Percentiles rank a stretch among this genome's conserved stretches.
These are phyloP conservation scores for Raphanus raphanistrum DNA, from an alignment of 345 rosid genomes.

Conservation along the genomic window DNA sequence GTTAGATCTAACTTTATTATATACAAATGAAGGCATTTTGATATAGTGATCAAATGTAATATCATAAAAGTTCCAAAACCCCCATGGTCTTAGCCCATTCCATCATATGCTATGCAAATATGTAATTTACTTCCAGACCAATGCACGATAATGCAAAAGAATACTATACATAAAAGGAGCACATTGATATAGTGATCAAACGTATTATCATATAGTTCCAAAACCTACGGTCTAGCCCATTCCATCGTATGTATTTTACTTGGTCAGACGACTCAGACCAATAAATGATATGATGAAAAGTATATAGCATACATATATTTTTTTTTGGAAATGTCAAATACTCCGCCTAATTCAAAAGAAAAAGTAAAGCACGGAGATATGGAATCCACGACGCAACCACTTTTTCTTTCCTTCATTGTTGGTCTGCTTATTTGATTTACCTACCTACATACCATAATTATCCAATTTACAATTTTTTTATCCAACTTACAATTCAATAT, in stretches of 20 bases:
- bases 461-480: no score
- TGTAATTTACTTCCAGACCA: neutral
- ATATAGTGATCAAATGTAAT: neutral
- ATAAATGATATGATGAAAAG: neutral
- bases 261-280: slow-evolving; percentile 8
- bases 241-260: neutral
- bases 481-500: neutral
- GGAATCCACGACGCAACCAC: slow-evolving; percentile 29
- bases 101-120: neutral
- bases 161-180: neutral
- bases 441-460: neutral
- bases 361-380: slow-evolving; percentile 12
- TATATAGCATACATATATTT: neutral
- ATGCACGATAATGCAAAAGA: neutral
- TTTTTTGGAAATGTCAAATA: slow-evolving; percentile 26
- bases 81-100: slow-evolving; percentile 7
- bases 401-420: neutral
- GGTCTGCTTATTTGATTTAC: neutral
- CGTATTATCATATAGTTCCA: neutral
- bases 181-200: neutral
- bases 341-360: slow-evolving; percentile 4
- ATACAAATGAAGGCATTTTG: neutral
- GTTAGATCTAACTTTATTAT: slow-evolving; percentile 17
- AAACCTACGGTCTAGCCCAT: neutral
- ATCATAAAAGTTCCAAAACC: neutral